These are phyloP conservation scores for Candida maesae DNA, from an alignment of 805 yeast genomes.

Conservation along the genomic window DNA sequence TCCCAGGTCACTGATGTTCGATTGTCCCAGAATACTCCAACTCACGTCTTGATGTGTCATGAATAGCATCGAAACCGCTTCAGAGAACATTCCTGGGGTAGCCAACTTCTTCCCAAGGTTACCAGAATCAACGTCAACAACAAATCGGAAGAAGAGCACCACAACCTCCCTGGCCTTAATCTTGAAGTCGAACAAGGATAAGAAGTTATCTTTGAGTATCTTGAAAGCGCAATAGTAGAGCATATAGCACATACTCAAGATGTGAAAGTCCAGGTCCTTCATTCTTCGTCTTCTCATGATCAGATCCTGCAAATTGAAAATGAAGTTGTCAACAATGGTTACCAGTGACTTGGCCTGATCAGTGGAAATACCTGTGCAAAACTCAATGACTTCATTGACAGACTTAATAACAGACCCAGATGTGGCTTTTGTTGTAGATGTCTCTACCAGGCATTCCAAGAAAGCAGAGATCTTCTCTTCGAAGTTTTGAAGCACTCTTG, in stretches of 20 bases:
- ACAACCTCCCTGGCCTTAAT: conserved; percentile 11
- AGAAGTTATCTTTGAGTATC: conserved; percentile 12
- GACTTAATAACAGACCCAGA: conserved; percentile 6
- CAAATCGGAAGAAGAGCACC: conserved; percentile 17
- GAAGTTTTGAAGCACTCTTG: conserved; percentile 11
- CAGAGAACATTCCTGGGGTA: conserved; percentile 13
- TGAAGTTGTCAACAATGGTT: conserved; percentile 19
- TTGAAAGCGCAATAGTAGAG: conserved; percentile 16
- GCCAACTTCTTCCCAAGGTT: conserved; percentile 11
- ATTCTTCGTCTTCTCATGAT: conserved; percentile 20
- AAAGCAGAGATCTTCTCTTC: conserved; percentile 13
- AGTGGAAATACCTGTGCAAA: conserved; percentile 13
- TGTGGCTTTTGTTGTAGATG: conserved; percentile 1
- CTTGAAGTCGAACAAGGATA: conserved; percentile 17
- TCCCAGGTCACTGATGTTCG: conserved; percentile 13
- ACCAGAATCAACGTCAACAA: conserved; percentile 11
- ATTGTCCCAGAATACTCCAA: conserved; percentile 13
- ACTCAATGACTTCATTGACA: conserved; percentile 12
- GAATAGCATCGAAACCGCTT: conserved; percentile 20
- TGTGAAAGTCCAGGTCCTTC: conserved; percentile 20
- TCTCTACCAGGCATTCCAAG: conserved; percentile 10
- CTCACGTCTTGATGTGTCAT: conserved; percentile 6
- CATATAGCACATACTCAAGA: conserved; percentile 17
- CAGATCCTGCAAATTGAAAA: conserved; percentile 15
- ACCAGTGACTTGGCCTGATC: conserved; percentile 16